phyloP scores from a whole-genome alignment of 192 early-diverging fungal species.

The Rhizophagus clarus region DNA sequence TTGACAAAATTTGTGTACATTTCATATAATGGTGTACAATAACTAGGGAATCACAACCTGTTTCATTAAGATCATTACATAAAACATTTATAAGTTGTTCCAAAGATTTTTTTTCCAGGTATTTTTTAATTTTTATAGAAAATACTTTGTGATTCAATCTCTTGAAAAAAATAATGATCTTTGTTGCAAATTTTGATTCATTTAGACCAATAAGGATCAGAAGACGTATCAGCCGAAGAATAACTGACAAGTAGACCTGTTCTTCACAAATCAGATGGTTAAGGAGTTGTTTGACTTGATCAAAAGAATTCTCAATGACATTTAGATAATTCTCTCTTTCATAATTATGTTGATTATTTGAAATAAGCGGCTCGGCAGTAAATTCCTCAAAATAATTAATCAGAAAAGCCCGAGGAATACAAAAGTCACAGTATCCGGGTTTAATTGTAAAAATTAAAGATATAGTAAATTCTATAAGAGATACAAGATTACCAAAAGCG shows the following conservation, averaged over 20 bases:
- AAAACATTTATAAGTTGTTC: background rate
- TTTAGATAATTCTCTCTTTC: background rate
- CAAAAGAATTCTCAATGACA: background rate
- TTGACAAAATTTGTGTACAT: background rate
- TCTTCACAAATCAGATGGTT: background rate
- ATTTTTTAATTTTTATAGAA: background rate
- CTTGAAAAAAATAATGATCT: conserved; percentile 16
- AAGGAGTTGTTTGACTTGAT: conserved; percentile 10
- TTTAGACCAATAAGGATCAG: conserved; percentile 8
- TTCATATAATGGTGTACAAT: background rate
- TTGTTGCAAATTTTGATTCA: background rate
- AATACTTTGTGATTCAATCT: background rate
- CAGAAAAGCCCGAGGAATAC: background rate
- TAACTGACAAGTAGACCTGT: background rate
- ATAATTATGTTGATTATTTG: background rate
- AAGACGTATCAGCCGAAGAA: conserved; percentile 28
- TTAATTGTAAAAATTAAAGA: conserved; percentile 3
- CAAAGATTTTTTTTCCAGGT: background rate
- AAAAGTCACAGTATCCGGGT: conserved; percentile 2
- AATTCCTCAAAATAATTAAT: conserved; percentile 8
- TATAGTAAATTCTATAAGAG: conserved; percentile 15
- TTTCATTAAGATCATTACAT: conserved; percentile 2
- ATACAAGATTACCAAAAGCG: conserved; percentile 13
- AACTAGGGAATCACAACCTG: conserved; percentile 13
- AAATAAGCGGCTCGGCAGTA: background rate